Evolutionary conservation across 2,329 filamentous ascomycete species (phyloP).

Genomic region (Parascedosporium putredinis): DNA sequence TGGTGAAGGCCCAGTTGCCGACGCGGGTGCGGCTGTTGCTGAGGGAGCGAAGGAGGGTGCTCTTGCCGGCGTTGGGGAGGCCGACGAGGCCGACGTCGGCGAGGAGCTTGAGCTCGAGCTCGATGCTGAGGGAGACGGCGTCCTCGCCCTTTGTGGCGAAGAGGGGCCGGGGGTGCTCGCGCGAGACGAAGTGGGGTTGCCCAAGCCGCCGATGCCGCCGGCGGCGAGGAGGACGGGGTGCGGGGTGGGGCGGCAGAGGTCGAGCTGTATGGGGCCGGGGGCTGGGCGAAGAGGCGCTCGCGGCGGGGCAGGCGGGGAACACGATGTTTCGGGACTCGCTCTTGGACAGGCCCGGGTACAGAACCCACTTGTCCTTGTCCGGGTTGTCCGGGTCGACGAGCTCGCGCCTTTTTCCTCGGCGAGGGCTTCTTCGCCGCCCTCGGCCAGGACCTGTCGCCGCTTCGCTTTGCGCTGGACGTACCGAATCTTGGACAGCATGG

Average conservation of each 20-base stretch:
- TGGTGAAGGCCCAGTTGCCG: constrained; percentile 95
- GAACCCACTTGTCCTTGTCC: constrained; percentile 54
- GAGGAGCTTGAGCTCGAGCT: constrained; percentile 87
- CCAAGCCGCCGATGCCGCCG: constrained; percentile 79
- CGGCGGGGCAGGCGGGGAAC: constrained; percentile 42
- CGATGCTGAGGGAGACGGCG: constrained; percentile 66
- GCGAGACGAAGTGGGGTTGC: constrained; percentile 84
- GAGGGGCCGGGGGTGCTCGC: constrained; percentile 63
- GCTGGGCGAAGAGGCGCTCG: constrained; percentile 53
- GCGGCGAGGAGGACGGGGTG: constrained; percentile 76
- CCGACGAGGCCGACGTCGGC: constrained; percentile 93
- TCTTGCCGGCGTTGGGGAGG: constrained; percentile 92
- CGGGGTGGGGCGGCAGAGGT: constrained; percentile 67
- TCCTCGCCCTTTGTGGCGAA: constrained; percentile 81
- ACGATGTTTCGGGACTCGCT: constrained; percentile 51
- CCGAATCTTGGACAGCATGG: constrained; percentile 22
- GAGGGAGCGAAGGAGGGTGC: constrained; percentile 76
- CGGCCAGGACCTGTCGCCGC: constrained; percentile 22
- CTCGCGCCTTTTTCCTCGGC: constrained; percentile 2
- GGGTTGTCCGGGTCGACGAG: constrained; percentile 11
- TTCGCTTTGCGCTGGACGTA: constrained; percentile 22
- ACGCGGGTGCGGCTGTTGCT: constrained; percentile 83
- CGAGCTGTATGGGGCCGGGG: constrained; percentile 62
- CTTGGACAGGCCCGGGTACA: constrained; percentile 69
- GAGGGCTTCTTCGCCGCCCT: constrained; percentile 18